These are phyloP conservation scores for Phytophthora sp. DNA, from an alignment of 352 stramenopile genomes.

Conservation along the genomic window DNA sequence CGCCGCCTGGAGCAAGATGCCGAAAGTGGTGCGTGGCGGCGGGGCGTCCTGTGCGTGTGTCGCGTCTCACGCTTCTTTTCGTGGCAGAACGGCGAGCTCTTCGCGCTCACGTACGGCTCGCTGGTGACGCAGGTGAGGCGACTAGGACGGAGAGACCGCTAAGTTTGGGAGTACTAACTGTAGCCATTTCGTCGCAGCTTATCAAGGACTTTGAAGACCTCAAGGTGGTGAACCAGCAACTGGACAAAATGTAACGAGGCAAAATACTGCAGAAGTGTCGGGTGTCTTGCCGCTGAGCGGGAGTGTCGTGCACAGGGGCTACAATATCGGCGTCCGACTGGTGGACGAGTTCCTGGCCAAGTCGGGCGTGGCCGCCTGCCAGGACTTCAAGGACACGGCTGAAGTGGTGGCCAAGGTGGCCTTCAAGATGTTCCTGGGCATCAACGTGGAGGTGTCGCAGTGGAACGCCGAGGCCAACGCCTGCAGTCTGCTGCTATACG, in stretches of 20 bases:
- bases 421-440: conserved; percentile 99
- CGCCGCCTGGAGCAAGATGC: conserved; percentile 92
- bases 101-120: conserved; percentile 97
- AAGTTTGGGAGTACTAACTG: no score
- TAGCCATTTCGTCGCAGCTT: no score
- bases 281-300: not conserved
- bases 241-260: conserved; percentile 92
- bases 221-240: conserved; percentile 94
- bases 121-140: conserved; percentile 94
- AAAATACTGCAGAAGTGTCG: not conserved
- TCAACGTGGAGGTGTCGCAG: conserved; percentile 91
- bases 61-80: not conserved
- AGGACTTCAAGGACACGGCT: conserved; percentile 93
- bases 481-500: conserved; percentile 95
- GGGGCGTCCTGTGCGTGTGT: not conserved
- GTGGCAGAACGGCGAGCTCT: conserved; percentile 97
- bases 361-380: conserved; percentile 79
- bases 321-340: conserved; percentile 97
- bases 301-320: conserved; percentile 65
- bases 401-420: conserved; percentile 96
- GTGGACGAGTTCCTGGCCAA: conserved; percentile 99
- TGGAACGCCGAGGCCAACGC: conserved; percentile 88
- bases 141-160: no score
- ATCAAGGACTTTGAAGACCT: conserved; percentile 97
- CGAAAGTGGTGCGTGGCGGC: conserved; percentile 91